Evolutionary conservation across 495 filamentous ascomycete species (phyloP).

Genomic region (Penicillium robsamsonii): DNA sequence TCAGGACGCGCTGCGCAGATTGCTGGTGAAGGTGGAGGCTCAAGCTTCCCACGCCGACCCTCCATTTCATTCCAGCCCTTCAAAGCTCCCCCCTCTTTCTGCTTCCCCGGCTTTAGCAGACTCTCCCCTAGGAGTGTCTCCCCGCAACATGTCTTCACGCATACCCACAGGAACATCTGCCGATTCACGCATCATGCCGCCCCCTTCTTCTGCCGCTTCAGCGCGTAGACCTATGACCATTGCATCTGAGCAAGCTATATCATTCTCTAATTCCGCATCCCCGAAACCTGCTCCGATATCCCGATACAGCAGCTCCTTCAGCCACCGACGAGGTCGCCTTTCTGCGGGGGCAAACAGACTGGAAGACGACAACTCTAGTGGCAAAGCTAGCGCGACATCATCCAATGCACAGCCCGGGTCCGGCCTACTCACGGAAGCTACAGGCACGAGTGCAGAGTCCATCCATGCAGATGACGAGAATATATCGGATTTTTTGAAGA

Average conservation of each 20-base stretch:
- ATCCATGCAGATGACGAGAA: slow-evolving; percentile 85
- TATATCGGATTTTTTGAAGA: slow-evolving; percentile 87
- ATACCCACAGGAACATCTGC: slow-evolving; percentile 53
- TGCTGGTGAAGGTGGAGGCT: slow-evolving; percentile 49
- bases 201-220: slow-evolving; percentile 51
- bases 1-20: slow-evolving; percentile 60
- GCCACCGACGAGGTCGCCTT: slow-evolving; percentile 71
- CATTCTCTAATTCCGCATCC: slow-evolving; percentile 64
- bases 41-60: slow-evolving; percentile 62
- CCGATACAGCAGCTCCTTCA: slow-evolving; percentile 82
- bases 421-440: slow-evolving; percentile 73
- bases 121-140: slow-evolving; percentile 54
- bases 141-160: slow-evolving; percentile 56
- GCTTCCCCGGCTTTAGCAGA: slow-evolving; percentile 73
- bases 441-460: slow-evolving; percentile 71
- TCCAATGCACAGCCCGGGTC: slow-evolving; percentile 83
- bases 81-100: slow-evolving; percentile 89
- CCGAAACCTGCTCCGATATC: slow-evolving; percentile 71
- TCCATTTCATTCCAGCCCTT: slow-evolving; percentile 94
- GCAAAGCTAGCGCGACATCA: slow-evolving; percentile 79
- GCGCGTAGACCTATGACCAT: slow-evolving; percentile 43
- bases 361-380: slow-evolving; percentile 89
- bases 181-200: slow-evolving; percentile 60
- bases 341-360: slow-evolving; percentile 66
- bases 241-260: slow-evolving; percentile 55